Percentiles rank a stretch among this genome's conserved stretches.
These are phyloP conservation scores for Metschnikowia baotianmanensis DNA, from an alignment of 805 yeast genomes.

Conservation along the genomic window DNA sequence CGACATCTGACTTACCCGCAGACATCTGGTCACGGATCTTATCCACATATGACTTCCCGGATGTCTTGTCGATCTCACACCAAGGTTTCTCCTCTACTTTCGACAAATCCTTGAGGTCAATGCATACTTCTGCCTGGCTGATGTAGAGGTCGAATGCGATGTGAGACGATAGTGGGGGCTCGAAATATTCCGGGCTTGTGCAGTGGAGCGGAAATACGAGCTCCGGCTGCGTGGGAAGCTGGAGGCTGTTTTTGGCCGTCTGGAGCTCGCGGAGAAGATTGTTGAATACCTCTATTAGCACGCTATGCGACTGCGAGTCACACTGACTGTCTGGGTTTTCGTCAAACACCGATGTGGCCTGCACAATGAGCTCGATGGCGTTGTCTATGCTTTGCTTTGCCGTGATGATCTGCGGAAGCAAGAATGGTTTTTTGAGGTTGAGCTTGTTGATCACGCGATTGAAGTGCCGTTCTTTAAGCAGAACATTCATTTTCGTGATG, in stretches of 20 bases:
- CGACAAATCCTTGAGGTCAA: constrained; percentile 54
- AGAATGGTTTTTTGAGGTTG: constrained; percentile 30
- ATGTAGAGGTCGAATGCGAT: constrained; percentile 58
- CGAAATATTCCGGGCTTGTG: constrained; percentile 34
- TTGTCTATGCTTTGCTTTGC: constrained; percentile 43
- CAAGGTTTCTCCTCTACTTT: constrained; percentile 59
- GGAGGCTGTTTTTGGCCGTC: constrained; percentile 25
- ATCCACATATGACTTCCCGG: constrained; percentile 57
- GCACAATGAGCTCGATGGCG: constrained; percentile 27
- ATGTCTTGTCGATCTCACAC: constrained; percentile 46
- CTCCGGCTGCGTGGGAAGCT: constrained; percentile 52
- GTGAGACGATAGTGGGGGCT: constrained; percentile 46
- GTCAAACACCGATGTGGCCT: constrained; percentile 21
- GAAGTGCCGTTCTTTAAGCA: constrained; percentile 41
- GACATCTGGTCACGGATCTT: constrained; percentile 54
- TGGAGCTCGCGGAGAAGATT: constrained; percentile 25
- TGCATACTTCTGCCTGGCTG: constrained; percentile 58
- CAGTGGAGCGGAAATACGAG: constrained; percentile 59
- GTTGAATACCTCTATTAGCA: constrained; percentile 26
- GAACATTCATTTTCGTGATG: constrained; percentile 47
- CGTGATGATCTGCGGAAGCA: constrained; percentile 45
- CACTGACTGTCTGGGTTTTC: constrained; percentile 3
- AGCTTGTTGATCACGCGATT: constrained; percentile 31
- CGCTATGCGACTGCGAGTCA: constrained; percentile 17
- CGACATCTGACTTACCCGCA: constrained; percentile 13